Percentiles rank a stretch among this genome's conserved stretches.
Evolutionary conservation across 129 eudicot genomes (phyloP).

Genomic region (sunflower (Helianthus annuus)): HanXRQr2.0-SUNRISE NC_035439.2:116452029-116452528

Average conservation of each 20-base stretch:
- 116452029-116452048: not conserved
- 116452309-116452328: conserved; percentile 25
- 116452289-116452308: conserved; percentile 26
- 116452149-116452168: conserved; percentile 9
- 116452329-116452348: conserved; percentile 21
- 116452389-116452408: conserved; percentile 20
- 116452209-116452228: conserved; percentile 31
- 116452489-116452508: conserved; percentile 28
- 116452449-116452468: conserved; percentile 13
- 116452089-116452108: conserved; percentile 5
- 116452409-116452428: not conserved
- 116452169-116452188: not conserved
- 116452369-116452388: conserved; percentile 33
- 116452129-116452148: not conserved
- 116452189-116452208: not conserved
- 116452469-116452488: conserved; percentile 17
- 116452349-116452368: conserved; percentile 36
- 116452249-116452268: not conserved
- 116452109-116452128: not conserved
- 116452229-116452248: conserved; percentile 30
- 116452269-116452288: conserved; percentile 31
- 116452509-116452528: conserved; percentile 26
- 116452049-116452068: conserved; percentile 13
- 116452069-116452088: conserved; percentile 1
- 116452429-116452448: too few relatives aligned